Conservation (phyloP, 768 basidiomycete genomes). For the Lactifluus volemus region DNA sequence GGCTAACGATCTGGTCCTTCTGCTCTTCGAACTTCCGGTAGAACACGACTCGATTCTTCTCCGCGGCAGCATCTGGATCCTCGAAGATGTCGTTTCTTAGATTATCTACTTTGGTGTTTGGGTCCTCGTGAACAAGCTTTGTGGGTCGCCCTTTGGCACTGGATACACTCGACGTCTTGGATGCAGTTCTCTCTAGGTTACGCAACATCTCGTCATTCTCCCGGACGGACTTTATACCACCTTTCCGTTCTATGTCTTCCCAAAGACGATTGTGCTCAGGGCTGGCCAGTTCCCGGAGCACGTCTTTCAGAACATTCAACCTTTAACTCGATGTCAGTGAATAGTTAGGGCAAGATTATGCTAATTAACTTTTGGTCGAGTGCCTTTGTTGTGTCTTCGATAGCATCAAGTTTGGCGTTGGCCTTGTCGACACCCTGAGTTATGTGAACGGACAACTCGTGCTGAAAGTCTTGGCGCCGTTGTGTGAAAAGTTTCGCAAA, state of each 20-base stretch:
- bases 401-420: conserved; percentile 11
- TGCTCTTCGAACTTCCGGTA: conserved; percentile 21
- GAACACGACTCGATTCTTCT: conserved; percentile 19
- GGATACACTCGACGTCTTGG: not conserved
- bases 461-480: conserved; percentile 23
- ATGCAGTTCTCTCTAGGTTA: conserved; percentile 19
- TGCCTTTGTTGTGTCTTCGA: conserved; percentile 2
- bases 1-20: conserved; percentile 14
- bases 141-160: not conserved
- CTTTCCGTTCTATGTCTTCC: conserved; percentile 17
- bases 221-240: conserved; percentile 19
- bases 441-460: conserved; percentile 26
- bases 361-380: conserved; percentile 18
- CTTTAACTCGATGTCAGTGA: not conserved
- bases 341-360: not conserved
- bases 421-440: conserved; percentile 14
- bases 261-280: conserved; percentile 15
- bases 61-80: conserved; percentile 19
- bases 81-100: conserved; percentile 21
- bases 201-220: conserved; percentile 18
- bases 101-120: not conserved
- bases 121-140: not conserved
- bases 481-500: conserved; percentile 23
- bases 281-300: conserved; percentile 15
- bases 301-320: conserved; percentile 12